These are phyloP conservation scores for Botryosphaeria dothidea DNA, from an alignment of 2,329 filamentous ascomycete species.

Conservation along the genomic window DNA sequence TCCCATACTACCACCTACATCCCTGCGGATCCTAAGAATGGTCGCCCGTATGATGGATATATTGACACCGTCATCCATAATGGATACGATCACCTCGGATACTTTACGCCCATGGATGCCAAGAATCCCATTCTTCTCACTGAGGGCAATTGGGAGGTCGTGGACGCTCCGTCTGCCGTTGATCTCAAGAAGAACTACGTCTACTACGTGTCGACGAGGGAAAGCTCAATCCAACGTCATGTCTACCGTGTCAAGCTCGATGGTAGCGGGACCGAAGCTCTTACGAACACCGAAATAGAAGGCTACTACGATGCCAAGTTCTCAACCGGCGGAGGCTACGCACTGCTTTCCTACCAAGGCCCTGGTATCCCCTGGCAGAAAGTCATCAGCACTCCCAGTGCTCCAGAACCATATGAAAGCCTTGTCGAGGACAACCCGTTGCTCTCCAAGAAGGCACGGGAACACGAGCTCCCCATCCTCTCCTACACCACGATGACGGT, in stretches of 20 bases:
- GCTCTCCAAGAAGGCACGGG: constrained; percentile 68
- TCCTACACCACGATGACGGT: constrained; percentile 84
- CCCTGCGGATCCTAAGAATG: constrained; percentile 76
- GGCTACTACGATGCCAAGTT: constrained; percentile 84
- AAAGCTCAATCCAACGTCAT: constrained; percentile 86
- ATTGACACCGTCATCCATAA: constrained; percentile 87
- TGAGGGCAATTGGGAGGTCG: constrained; percentile 88
- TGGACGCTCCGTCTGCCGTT: constrained; percentile 77
- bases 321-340: constrained; percentile 78
- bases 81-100: constrained; percentile 86
- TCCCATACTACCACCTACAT: constrained; percentile 83
- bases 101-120: constrained; percentile 87
- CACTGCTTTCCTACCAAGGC: constrained; percentile 79
- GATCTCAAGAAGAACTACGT: constrained; percentile 84
- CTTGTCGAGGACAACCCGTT: constrained; percentile 75
- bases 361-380: constrained; percentile 90
- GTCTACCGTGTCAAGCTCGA: constrained; percentile 87
- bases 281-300: constrained; percentile 72
- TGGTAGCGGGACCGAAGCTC: constrained; percentile 68
- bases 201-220: constrained; percentile 86
- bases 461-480: constrained; percentile 79
- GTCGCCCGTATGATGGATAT: constrained; percentile 81
- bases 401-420: constrained; percentile 63
- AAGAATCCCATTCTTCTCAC: constrained; percentile 83
- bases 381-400: constrained; percentile 79